Conservation (phyloP, 2,329 filamentous ascomycete species). For the Xylariomycetidae sp. region DNA sequence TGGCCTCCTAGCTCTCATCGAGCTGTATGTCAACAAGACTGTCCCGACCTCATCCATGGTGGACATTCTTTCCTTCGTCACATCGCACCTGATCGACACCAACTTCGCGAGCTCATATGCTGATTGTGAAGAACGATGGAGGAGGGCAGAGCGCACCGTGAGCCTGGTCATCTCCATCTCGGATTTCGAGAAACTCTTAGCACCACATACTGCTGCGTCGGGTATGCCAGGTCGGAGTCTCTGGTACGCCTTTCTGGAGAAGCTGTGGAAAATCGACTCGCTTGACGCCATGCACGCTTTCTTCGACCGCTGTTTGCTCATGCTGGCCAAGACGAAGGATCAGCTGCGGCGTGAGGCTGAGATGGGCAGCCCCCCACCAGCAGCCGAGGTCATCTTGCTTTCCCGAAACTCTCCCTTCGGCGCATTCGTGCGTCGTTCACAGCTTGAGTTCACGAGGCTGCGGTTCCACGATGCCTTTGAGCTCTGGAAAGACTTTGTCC, state of each 20-base stretch:
- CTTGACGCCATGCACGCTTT: constrained; percentile 76
- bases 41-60: constrained; percentile 68
- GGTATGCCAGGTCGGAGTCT: constrained; percentile 70
- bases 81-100: constrained; percentile 60
- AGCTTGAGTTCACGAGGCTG: constrained; percentile 74
- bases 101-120: constrained; percentile 29
- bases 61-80: constrained; percentile 73
- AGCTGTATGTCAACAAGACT: constrained; percentile 71
- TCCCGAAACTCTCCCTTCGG: constrained; percentile 76
- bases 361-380: constrained; percentile 42
- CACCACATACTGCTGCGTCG: constrained; percentile 45
- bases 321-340: constrained; percentile 60
- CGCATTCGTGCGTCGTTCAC: constrained; percentile 69
- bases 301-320: constrained; percentile 54
- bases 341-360: constrained; percentile 54
- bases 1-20: constrained; percentile 72
- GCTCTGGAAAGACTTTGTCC: constrained; percentile 79
- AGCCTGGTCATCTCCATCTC: constrained; percentile 50
- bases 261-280: constrained; percentile 79
- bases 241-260: constrained; percentile 80
- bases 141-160: constrained; percentile 44
- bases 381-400: constrained; percentile 53
- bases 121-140: constrained; percentile 36
- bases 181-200: constrained; percentile 56
- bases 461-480: constrained; percentile 74